Evolutionary conservation across 768 basidiomycete genomes (phyloP), one percentile per base, ranked within the genome.

Genomic region (Lepiota brunneoincarnata): DNA sequence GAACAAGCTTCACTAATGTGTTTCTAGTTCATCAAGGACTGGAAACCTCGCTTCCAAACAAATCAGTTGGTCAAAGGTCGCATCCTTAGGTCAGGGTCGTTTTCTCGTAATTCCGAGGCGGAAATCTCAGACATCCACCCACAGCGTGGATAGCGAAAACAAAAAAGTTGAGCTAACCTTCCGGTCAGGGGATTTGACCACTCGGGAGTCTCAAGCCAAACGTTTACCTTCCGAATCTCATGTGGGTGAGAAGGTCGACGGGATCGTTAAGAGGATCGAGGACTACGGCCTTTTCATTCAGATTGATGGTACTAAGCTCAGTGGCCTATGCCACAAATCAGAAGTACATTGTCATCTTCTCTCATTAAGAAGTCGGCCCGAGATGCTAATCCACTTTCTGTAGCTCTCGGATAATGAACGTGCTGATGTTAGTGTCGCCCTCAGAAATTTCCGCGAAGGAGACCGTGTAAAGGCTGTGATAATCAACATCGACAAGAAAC

Each of bases 131-230:
- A 31, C 20, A 21, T 20, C 36, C 24, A 34, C 21, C 34, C 15
- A 17, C 49, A 98, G 94, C 58, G 72, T 93, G 51, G 83, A 97
- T 67, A 41, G 62, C 34, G 77, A 83, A 44, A 81, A 75, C 54
- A 89, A 86, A 60, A 88, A 93, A 62, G 79, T 96, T n/a, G 96
- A 99, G 67, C 79, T 99, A 81, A 82, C 93, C 3, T 84, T 99
- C 63, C 84, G 89, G 58, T 83, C 86, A 10, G 79, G 79, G n/a
- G 77, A 83, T 56, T 62, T 78, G 36, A 74, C 74, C 42, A 75
- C 72, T 53, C 58, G 62, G 17, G 61, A 73, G 2, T 68, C 73
- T 24, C 52, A 47, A 31, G 18, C 24, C 31, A 54, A 54, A 36
- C 45, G 53, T n/a, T 64, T 68, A 7, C 60, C 82, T 35, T 69